phyloP scores from a whole-genome alignment of 179 eudicot species.

The Camellia oleifera region DNA sequence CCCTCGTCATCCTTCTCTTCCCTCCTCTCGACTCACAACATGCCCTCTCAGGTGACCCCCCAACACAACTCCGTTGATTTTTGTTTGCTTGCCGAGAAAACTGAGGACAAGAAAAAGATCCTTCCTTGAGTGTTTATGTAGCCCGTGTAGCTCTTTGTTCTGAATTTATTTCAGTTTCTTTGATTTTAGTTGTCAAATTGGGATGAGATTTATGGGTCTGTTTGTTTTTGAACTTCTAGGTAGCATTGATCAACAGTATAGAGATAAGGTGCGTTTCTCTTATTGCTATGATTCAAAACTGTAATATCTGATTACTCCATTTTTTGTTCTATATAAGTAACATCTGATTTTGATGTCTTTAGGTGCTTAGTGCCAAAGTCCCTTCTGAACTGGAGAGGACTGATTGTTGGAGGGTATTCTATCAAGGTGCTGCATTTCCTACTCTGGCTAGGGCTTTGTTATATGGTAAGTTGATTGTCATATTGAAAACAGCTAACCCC shows the following conservation, averaged over 20 bases:
- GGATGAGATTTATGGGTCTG: background rate
- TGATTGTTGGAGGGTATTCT: slow-evolving; percentile 64
- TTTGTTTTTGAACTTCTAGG: slow-evolving; percentile 39
- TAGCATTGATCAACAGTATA: slow-evolving; percentile 46
- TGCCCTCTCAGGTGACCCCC: slow-evolving; percentile 42
- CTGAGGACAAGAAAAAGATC: background rate
- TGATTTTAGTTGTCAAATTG: background rate
- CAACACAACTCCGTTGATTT: background rate
- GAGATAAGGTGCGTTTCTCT: slow-evolving; percentile 49
- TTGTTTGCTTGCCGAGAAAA: background rate
- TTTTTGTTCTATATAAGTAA: background rate
- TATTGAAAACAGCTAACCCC: background rate
- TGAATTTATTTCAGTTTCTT: background rate
- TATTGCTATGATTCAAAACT: background rate
- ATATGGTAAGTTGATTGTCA: slow-evolving; percentile 41
- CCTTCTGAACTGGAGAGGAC: slow-evolving; percentile 39
- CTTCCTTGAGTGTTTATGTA: background rate
- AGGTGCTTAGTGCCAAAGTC: slow-evolving; percentile 45
- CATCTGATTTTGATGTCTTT: slow-evolving; percentile 18
- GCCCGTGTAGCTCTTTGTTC: background rate
- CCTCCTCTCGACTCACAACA: slow-evolving; percentile 48
- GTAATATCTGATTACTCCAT: background rate
- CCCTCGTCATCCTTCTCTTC: slow-evolving; percentile 64
- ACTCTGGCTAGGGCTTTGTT: slow-evolving; percentile 65
- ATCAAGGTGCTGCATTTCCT: slow-evolving; percentile 67